Conservation (phyloP, 192 early-diverging fungal species). For the Entomortierella beljakovae region DNA sequence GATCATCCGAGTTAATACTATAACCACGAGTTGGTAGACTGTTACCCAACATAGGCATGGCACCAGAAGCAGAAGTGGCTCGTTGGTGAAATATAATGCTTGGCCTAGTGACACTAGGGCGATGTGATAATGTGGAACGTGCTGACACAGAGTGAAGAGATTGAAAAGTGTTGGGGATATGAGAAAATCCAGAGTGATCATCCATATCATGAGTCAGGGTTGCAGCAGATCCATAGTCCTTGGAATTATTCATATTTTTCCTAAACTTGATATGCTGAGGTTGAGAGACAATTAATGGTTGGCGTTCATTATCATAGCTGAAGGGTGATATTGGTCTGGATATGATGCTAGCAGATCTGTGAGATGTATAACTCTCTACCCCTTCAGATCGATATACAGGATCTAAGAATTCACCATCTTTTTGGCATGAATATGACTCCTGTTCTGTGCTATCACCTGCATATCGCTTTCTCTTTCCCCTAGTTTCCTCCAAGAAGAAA, state of each 20-base stretch:
- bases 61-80: background rate
- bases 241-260: background rate
- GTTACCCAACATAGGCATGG: background rate
- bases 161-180: background rate
- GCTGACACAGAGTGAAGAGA: slow-evolving; percentile 7
- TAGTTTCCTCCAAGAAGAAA: slow-evolving; percentile 74
- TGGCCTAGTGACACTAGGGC: slow-evolving; percentile 1
- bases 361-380: background rate
- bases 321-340: background rate
- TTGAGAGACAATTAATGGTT: slow-evolving; percentile 18
- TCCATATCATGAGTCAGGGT: slow-evolving; percentile 16
- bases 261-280: slow-evolving; percentile 17
- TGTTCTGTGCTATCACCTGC: background rate
- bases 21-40: no score
- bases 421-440: background rate
- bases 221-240: slow-evolving; percentile 36
- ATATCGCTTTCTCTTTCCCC: background rate
- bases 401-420: background rate
- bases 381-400: background rate
- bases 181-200: background rate
- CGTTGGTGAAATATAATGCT: slow-evolving; percentile 5
- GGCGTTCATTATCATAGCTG: slow-evolving; percentile 16
- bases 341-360: background rate
- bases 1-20: no score
- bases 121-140: slow-evolving; percentile 25